Evolutionary conservation across 2,329 filamentous ascomycete genomes (phyloP), one percentile per base, ranked within the genome.

Genomic region (Ampelomyces quisqualis): DNA sequence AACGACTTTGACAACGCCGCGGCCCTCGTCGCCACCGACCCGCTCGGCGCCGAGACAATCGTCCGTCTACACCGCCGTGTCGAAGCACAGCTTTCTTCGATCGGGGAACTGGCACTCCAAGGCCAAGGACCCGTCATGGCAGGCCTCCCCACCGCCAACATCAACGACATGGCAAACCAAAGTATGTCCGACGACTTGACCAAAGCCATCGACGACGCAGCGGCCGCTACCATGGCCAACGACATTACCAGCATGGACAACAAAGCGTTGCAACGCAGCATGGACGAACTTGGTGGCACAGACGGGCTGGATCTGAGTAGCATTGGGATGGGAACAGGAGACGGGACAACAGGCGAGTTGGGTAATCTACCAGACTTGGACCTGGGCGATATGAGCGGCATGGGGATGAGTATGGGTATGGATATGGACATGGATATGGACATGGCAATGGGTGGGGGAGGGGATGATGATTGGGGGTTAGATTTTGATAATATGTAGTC

Each of bases 1-100:
- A 67, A 71, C 36, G 76, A 80, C 43, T 78, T 79, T 0, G 78
- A 82, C 47, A 75, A 78, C 29, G 84, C 78, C 41, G 76, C 76
- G 44, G 72, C 70, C 43, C 70, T 81, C 0, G 76, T 82, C 24
- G 76, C 77, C 53, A 70, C 70, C n/a, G 81, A 85, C 43, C 70
- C 74, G 1, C 67, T 71, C 13, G 69, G 79, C 30, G 81, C 82
- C 1, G 83, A 86, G 62, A 77, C 77, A 7, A 69, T 82, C 10
- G 78, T 85, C 7, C 79, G 83, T 6, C 74, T 86, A 6, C 73
- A 84, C 59, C 74, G 82, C 18, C 73, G 76, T 2, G 82, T 87
- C 8, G 82, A 88, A 64, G 75, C 77, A n/a, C 82, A 85, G 58
- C 76, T 86, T 19, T 54, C 55, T 2, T 54, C 55, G 9, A 39